Conservation (phyloP, 2,329 filamentous ascomycete species). For the Verticillium nubilum region DNA sequence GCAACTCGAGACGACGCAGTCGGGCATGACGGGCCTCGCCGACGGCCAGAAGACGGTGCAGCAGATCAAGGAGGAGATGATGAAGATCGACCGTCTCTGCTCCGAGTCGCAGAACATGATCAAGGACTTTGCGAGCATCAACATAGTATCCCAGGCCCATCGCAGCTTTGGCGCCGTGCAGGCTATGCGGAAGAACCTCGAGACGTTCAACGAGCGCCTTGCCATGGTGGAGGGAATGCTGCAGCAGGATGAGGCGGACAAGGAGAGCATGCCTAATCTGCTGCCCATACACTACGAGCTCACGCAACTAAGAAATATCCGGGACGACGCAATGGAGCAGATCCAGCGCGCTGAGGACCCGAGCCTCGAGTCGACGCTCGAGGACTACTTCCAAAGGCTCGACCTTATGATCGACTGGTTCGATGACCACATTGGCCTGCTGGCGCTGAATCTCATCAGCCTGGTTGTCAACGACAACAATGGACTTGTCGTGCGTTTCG, state of each 20-base stretch:
- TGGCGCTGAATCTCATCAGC: slow-evolving; percentile 85
- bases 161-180: slow-evolving; percentile 93
- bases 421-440: slow-evolving; percentile 84
- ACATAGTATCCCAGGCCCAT: slow-evolving; percentile 87
- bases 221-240: slow-evolving; percentile 72
- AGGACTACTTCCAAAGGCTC: slow-evolving; percentile 82
- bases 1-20: slow-evolving; percentile 90
- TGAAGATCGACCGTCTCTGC: slow-evolving; percentile 96
- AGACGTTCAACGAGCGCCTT: slow-evolving; percentile 78
- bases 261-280: slow-evolving; percentile 87
- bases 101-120: slow-evolving; percentile 98
- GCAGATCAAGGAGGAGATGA: slow-evolving; percentile 95
- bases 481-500: slow-evolving; percentile 83
- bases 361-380: slow-evolving; percentile 73
- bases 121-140: slow-evolving; percentile 90
- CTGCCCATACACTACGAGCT: slow-evolving; percentile 87
- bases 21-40: slow-evolving; percentile 81
- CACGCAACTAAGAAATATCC: slow-evolving; percentile 85
- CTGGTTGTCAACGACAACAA: slow-evolving; percentile 83
- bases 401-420: slow-evolving; percentile 92
- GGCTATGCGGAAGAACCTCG: slow-evolving; percentile 85
- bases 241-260: slow-evolving; percentile 75
- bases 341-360: slow-evolving; percentile 71
- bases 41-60: slow-evolving; percentile 90
- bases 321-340: slow-evolving; percentile 95